Evolutionary conservation across 2,329 filamentous ascomycete species (phyloP).

Genomic region (Hypoxylon rubiginosum): DNA sequence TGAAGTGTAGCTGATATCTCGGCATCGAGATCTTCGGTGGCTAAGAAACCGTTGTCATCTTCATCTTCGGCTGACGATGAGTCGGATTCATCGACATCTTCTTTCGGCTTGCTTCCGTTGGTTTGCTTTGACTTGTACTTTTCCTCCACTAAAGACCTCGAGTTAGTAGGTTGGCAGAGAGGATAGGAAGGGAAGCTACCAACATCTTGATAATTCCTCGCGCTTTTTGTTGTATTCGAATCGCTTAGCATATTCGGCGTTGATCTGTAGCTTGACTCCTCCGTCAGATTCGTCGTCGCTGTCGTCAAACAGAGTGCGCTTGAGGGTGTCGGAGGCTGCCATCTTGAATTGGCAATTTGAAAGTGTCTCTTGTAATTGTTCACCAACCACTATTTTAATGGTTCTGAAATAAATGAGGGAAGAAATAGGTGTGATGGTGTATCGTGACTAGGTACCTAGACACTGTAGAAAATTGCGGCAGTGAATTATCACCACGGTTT

Average conservation of each 20-base stretch:
- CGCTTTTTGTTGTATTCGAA: conserved; percentile 99
- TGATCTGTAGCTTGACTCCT: conserved; percentile 78
- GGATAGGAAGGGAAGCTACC: conserved; percentile 47
- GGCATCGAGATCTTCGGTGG: conserved; percentile 85
- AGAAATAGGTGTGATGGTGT: neutral
- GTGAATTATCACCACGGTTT: conserved; percentile 2
- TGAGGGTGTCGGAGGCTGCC: conserved; percentile 50
- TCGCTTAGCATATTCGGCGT: conserved; percentile 87
- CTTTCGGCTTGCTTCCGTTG: conserved; percentile 57
- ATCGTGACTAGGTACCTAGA: neutral
- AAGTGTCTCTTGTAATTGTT: neutral
- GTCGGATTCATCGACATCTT: conserved; percentile 71
- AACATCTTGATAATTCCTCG: conserved; percentile 82
- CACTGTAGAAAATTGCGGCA: conserved; percentile 1
- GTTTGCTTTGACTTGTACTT: conserved; percentile 73
- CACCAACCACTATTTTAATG: neutral
- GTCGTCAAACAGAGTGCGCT: conserved; percentile 69
- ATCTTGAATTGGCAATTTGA: conserved; percentile 45
- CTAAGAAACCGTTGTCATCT: conserved; percentile 90
- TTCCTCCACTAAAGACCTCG: conserved; percentile 78
- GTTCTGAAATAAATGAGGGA: neutral
- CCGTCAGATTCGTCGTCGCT: conserved; percentile 64
- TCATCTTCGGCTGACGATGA: conserved; percentile 83
- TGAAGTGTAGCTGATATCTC: conserved; percentile 89
- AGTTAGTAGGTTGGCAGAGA: conserved; percentile 21